Conservation (phyloP, 768 basidiomycete genomes). For the Podaxis pistillaris region DNA sequence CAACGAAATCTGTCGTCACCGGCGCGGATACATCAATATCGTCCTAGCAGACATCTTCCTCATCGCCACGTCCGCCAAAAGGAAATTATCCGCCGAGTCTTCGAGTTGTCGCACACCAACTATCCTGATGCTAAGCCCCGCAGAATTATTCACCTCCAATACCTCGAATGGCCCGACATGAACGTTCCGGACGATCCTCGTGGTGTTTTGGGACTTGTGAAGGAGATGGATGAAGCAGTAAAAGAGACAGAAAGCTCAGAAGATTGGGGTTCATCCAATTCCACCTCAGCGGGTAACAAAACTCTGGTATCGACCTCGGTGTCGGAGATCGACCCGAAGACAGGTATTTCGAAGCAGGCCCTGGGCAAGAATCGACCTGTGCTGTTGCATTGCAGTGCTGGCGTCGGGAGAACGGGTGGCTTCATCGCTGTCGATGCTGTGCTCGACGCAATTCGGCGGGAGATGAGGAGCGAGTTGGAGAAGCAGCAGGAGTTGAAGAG, state of each 20-base stretch:
- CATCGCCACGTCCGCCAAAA: background rate
- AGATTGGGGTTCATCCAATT: slow-evolving; percentile 10
- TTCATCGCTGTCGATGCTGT: slow-evolving; percentile 89
- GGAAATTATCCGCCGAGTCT: slow-evolving; percentile 56
- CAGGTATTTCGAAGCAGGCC: slow-evolving; percentile 56
- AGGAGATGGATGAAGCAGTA: slow-evolving; percentile 57
- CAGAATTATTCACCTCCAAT: slow-evolving; percentile 85
- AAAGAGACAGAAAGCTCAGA: slow-evolving; percentile 28
- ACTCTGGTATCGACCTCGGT: slow-evolving; percentile 8
- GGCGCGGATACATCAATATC: slow-evolving; percentile 21
- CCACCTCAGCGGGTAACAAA: slow-evolving; percentile 6
- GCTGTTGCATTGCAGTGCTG: slow-evolving; percentile 88
- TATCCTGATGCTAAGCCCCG: slow-evolving; percentile 61
- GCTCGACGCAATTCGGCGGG: slow-evolving; percentile 69
- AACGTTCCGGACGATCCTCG: slow-evolving; percentile 87
- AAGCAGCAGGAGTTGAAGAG: slow-evolving; percentile 18
- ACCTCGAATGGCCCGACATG: slow-evolving; percentile 95
- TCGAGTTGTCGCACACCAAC: slow-evolving; percentile 62
- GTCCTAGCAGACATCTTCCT: slow-evolving; percentile 14
- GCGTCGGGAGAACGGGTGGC: slow-evolving; percentile 92
- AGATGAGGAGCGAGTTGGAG: slow-evolving; percentile 34
- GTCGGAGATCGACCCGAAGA: slow-evolving; percentile 47
- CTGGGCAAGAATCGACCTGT: slow-evolving; percentile 55
- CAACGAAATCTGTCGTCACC: slow-evolving; percentile 14
- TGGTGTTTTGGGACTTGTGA: slow-evolving; percentile 71